Conservation (phyloP, 805 yeast genomes). For the Saturnispora quitensis region DNA sequence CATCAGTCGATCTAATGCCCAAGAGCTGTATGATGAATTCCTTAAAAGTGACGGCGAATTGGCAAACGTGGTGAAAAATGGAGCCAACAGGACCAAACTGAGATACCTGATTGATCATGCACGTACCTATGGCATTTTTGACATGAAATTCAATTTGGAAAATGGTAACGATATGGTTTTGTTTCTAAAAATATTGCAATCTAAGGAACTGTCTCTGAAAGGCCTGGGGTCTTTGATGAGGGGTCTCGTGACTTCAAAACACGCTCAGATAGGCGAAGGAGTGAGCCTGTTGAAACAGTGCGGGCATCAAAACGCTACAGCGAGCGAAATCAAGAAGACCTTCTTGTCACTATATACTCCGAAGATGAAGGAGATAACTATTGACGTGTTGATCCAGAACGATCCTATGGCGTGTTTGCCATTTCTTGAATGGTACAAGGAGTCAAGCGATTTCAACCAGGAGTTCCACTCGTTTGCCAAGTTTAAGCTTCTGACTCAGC, state of each 20-base stretch:
- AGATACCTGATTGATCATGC: background rate
- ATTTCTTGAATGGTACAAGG: constrained; percentile 7
- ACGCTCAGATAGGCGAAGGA: background rate
- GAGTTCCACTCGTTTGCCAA: constrained; percentile 4
- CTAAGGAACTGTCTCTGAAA: background rate
- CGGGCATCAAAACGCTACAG: background rate
- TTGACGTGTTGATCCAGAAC: constrained; percentile 14
- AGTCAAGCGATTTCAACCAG: background rate
- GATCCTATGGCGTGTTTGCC: constrained; percentile 14
- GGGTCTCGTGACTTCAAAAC: background rate
- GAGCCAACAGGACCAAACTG: background rate
- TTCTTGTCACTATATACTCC: constrained; percentile 12
- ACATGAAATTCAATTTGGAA: constrained; percentile 1
- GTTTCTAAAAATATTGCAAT: background rate
- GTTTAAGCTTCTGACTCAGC: constrained; percentile 4
- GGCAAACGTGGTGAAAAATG: background rate
- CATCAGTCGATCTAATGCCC: background rate
- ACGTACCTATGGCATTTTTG: background rate
- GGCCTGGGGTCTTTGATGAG: constrained; percentile 6
- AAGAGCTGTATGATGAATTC: background rate
- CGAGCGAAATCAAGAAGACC: background rate
- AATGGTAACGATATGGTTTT: constrained; percentile 4
- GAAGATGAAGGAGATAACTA: constrained; percentile 15
- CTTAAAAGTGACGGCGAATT: background rate
- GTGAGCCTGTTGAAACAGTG: background rate